phyloP scores from a whole-genome alignment of 495 filamentous ascomycete species.

The Aspergillus saccharolyticus region DNA sequence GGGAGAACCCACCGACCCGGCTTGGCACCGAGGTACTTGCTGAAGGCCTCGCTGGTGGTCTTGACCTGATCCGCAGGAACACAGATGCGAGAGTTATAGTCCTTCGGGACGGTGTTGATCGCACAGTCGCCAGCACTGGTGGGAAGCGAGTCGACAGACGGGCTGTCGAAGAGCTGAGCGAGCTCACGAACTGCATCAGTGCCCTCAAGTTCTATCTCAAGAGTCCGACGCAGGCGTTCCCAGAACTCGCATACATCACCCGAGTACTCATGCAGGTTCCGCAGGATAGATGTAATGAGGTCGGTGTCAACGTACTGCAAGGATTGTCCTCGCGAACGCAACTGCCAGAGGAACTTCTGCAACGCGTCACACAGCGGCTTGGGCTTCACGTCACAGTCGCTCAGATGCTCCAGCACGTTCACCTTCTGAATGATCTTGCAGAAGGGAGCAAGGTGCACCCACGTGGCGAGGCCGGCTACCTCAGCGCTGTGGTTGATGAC shows the following conservation, averaged over 20 bases:
- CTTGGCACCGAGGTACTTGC: constrained; percentile 28
- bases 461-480: constrained; percentile 50
- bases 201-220: constrained; percentile 48
- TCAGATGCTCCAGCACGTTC: constrained; percentile 45
- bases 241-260: constrained; percentile 48
- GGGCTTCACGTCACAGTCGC: constrained; percentile 44
- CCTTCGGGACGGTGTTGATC: constrained; percentile 32
- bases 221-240: constrained; percentile 48
- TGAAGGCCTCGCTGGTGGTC: constrained; percentile 30
- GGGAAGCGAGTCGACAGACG: constrained; percentile 9
- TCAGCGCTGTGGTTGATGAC: constrained; percentile 46
- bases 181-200: constrained; percentile 38
- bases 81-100: constrained; percentile 38
- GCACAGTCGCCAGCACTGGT: constrained; percentile 7
- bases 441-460: constrained; percentile 57
- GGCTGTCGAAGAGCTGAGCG: constrained; percentile 44
- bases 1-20: constrained; percentile 40
- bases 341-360: constrained; percentile 42
- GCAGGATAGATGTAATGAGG: constrained; percentile 36
- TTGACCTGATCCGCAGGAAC: constrained; percentile 34
- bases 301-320: constrained; percentile 43
- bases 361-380: constrained; percentile 48
- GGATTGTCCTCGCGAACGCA: constrained; percentile 32
- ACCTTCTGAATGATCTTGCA: constrained; percentile 49
- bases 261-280: constrained; percentile 41